A percentile compares a stretch with the other conserved stretches of the same genome.
Evolutionary conservation across 2,329 filamentous ascomycete species (phyloP).

Genomic region (Xylaria hypoxylon): DNA sequence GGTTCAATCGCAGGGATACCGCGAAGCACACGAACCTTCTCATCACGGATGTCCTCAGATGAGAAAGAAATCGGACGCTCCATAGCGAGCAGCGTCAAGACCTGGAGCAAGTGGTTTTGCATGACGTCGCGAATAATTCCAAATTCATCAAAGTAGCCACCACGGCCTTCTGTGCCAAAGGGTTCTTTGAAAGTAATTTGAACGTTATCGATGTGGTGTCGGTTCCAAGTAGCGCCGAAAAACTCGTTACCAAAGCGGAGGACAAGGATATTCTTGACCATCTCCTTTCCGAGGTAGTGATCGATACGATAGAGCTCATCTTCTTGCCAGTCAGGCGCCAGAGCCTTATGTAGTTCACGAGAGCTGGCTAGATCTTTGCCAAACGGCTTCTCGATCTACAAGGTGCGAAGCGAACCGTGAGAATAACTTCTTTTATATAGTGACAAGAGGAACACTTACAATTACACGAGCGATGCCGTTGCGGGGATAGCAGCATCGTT

Average conservation of each 20-base stretch:
- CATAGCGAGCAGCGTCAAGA: conserved; percentile 96
- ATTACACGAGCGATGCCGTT: conserved; percentile 94
- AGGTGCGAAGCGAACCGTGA: conserved; percentile 26
- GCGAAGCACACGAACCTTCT: conserved; percentile 96
- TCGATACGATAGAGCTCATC: conserved; percentile 99
- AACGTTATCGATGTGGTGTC: conserved; percentile 98
- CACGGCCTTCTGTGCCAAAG: conserved; percentile 96
- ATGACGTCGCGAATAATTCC: conserved; percentile 99
- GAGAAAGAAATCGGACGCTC: conserved; percentile 98
- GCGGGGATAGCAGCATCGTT: conserved; percentile 95
- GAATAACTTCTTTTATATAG: conserved; percentile 9
- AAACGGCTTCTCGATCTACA: conserved; percentile 97
- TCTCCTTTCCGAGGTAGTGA: conserved; percentile 99
- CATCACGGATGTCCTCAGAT: conserved; percentile 96
- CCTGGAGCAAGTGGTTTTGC: conserved; percentile 99
- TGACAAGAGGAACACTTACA: conserved; percentile 65
- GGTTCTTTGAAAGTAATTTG: conserved; percentile 99
- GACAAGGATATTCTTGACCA: conserved; percentile 99
- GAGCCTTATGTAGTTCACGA: conserved; percentile 90
- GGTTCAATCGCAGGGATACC: conserved; percentile 95
- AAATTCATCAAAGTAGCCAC: conserved; percentile 99
- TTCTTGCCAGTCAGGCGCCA: conserved; percentile 98
- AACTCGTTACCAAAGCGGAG: conserved; percentile 98
- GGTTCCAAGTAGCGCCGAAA: conserved; percentile 98
- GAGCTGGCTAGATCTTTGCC: conserved; percentile 97